Evolutionary conservation across 345 rosid species (phyloP), one percentile per base, ranked within the genome.

Genomic region (Sapria himalayana): DNA sequence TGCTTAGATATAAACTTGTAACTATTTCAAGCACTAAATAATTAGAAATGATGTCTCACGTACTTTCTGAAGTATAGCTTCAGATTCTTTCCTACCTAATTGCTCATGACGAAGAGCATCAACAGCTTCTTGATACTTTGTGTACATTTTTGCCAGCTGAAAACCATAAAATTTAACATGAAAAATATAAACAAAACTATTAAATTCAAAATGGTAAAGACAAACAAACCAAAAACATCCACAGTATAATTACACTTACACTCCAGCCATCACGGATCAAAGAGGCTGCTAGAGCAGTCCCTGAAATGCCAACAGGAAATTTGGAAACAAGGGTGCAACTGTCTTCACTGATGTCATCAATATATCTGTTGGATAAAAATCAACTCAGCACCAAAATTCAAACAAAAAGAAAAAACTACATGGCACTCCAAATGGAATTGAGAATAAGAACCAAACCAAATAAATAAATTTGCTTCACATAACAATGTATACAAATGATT

Each of bases 211-310:
- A 33, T 4, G 29, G 3, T 41, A 13, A 49, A 35, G 27, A 27
- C 17, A 56, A 18, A 54, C 33, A 52, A 25, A 32, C 24, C 19
- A 38, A 41, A 40, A 35, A 51, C 25, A 48, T 6, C 27, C 15
- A 38, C 42, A 50, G 48, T 5, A 33, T 38, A 25, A 37, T 36
- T n/a, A 41, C 54, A 65, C 92, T 73, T 59, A 86, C 97, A 70
- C 97, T 86, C 97, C 97, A 86, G 35, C 97, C 97, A 57, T 86
- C 97, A 39, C 94, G 94, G 56, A 86, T 63, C 59, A 86, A 70
- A 33, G 94, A 81, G 50, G 97, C 92, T 19, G 97, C 97, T 51
- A 86, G 52, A 19, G 94, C 85, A 20, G 94, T 86, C 64, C 92
- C 97, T 31, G 94, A 86, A 46, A 86, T 80, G 59, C 92, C 94